Evolutionary conservation across 1,284 basidiomycete genomes (phyloP), one percentile per base, ranked within the genome.

Genomic region (Golubevia sp.): DNA sequence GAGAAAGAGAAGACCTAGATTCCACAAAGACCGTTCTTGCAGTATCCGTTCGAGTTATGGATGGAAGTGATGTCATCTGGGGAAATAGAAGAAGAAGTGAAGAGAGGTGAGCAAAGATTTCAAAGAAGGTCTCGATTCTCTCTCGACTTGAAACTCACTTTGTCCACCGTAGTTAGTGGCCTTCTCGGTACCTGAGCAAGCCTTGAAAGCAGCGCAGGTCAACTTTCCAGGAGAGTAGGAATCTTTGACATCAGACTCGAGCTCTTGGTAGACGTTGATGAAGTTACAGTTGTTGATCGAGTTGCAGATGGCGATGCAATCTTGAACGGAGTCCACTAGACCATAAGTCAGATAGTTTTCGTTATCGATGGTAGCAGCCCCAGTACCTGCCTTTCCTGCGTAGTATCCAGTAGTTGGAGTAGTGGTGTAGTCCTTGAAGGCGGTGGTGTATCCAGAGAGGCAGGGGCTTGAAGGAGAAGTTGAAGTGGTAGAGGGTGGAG

Each of bases 191-290:
- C 58, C 62, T 20, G 61, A 62, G 63, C 70, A 71, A 7, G 63
- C 63, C 52, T 54, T 57, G 67, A 62, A 71, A 11, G 69, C 55
- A 23, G 70, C 64, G 60, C 70, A 71, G 48, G 70, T 71, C 61
- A 67, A 59, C 55, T 69, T 60, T 50, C 61, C 61, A 13, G 52
- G 44, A 20, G 11, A n/a, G 68, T 59, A 70, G 11, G 30, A 34
- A 11, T 34, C 30, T 11, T 34, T 34, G 30, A 34, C 11, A 11
- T 3, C 11, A 3, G 30, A 34, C 5, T 34, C 11, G 30, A 34
- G 11, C 59, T 70, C 67, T 61, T 70, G 67, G 67, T 70, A 70
- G 23, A 70, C 18, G 67, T 71, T 71, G 67, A 69, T 67, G 30
- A 71, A 71, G 25, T 24, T 57, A 48, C 70, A 71, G 34, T 59